Base-by-base conservation (phyloP, 2,329 filamentous ascomycete species). In the Ophiostoma fasciatum region DNA sequence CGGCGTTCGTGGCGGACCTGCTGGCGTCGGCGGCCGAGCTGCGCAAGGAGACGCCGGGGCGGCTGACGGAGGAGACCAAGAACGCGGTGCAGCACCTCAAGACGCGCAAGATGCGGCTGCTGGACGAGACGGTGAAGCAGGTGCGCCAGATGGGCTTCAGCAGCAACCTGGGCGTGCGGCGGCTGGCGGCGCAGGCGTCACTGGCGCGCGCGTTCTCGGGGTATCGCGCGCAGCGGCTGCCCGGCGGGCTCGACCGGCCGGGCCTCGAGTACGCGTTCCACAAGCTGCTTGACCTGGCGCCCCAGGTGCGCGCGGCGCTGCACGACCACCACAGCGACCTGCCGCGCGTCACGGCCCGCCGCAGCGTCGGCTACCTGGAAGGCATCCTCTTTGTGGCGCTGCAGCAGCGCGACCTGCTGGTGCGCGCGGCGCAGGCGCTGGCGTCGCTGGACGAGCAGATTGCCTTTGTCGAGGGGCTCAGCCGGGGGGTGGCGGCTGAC, bases 131-230 rank as follows among this genome's bases (percentile, higher is more conserved):
- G 0, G 61, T 98, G 44, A 87, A 82, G 49, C 73, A 77, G 17
- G 62, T 94, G 20, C 75, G 84, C 25, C 72, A 78, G 39, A 96
- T 98, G 88, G 90, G 90, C 4, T 72, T 98, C 48, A 79, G 78
- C 48, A 75, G 78, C 35, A 94, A 94, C 51, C 64, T 93, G 13
- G 75, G 80, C 45, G 76, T 74, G 12, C 74, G 82, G 50, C 65
- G 78, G 29, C 63, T 96, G 14, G 68, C 70, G 27, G 73, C 74
- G 36, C 90, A 98, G 55, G 65, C 71, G 20, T 79, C 82, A 1
- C 62, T 82, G 7, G 68, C 81, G 6, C 58, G 68, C 5, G 66
- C 94, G 2, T 65, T 98, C 20, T 70, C 82, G 2, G 64, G 62
- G 6, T 67, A 65, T 3, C 47, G 66, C 42, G 43, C 71, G 7